Percentiles rank a stretch among this genome's conserved stretches.
Conservation (phyloP, 495 filamentous ascomycete species). For the Aspergillus hancockii region DNA sequence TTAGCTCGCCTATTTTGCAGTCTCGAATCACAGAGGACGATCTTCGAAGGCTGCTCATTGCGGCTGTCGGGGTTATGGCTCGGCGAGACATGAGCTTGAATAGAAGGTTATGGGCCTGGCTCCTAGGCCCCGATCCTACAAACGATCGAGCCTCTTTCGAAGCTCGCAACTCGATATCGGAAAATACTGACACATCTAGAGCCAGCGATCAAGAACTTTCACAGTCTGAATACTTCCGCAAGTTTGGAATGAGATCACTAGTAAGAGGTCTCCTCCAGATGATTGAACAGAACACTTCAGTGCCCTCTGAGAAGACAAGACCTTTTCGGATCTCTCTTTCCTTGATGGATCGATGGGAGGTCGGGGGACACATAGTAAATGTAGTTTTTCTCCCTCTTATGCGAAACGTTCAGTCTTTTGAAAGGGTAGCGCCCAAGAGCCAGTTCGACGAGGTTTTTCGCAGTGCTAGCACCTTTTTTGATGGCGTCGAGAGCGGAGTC, state of each 20-base stretch:
- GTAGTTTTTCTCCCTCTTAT: conserved; percentile 87
- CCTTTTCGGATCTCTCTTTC: conserved; percentile 92
- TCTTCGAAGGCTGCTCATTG: conserved; percentile 74
- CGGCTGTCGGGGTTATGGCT: conserved; percentile 80
- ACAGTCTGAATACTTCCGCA: conserved; percentile 71
- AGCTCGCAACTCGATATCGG: conserved; percentile 48
- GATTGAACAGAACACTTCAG: conserved; percentile 57
- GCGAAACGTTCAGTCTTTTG: conserved; percentile 71
- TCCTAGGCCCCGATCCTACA: conserved; percentile 77
- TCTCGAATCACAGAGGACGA: conserved; percentile 68
- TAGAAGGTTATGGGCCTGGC: conserved; percentile 92
- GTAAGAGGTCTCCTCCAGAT: conserved; percentile 74
- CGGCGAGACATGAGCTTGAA: conserved; percentile 97
- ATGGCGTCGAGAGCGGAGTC: conserved; percentile 89
- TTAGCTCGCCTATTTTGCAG: conserved; percentile 84
- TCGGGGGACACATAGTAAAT: conserved; percentile 84
- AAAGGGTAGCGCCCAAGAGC: conserved; percentile 56
- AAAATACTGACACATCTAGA: conserved; percentile 47
- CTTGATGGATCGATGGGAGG: conserved; percentile 97
- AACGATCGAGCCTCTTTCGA: conserved; percentile 47
- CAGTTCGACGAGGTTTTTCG: conserved; percentile 84
- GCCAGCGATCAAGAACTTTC: conserved; percentile 41
- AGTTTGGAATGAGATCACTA: conserved; percentile 72
- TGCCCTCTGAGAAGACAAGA: conserved; percentile 71
- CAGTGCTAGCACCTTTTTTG: conserved; percentile 94